Conservation (phyloP, 1,139 yeast species). For the Yamadazyma spencermartinsiae region DNA sequence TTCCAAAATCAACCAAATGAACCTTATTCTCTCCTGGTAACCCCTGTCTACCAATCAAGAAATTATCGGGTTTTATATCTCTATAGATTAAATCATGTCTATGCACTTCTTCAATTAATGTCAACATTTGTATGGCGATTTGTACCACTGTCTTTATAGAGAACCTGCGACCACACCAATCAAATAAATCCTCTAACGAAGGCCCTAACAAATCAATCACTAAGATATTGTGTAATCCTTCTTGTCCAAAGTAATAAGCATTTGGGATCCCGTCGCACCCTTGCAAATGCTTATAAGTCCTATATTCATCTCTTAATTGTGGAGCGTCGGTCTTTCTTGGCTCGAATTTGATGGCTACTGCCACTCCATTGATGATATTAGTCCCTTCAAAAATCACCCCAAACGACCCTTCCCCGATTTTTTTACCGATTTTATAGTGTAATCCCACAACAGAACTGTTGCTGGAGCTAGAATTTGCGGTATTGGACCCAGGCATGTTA, state of each 20-base stretch:
- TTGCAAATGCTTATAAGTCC: conserved; percentile 85
- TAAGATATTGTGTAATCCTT: conserved; percentile 90
- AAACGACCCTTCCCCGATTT: conserved; percentile 84
- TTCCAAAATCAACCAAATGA: conserved; percentile 84
- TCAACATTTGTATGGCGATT: conserved; percentile 90
- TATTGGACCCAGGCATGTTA: conserved; percentile 10
- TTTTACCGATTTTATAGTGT: conserved; percentile 78
- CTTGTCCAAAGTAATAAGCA: conserved; percentile 97
- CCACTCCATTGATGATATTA: conserved; percentile 69
- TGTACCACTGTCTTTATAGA: conserved; percentile 85
- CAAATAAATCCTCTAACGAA: conserved; percentile 91
- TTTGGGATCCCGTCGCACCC: conserved; percentile 86
- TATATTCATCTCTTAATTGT: conserved; percentile 90
- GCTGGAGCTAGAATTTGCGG: conserved; percentile 16
- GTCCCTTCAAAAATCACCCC: conserved; percentile 83
- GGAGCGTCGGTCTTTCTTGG: conserved; percentile 98
- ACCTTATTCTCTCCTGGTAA: conserved; percentile 51
- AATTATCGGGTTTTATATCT: conserved; percentile 95
- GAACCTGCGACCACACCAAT: conserved; percentile 96
- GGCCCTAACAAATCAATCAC: conserved; percentile 96
- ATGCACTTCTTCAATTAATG: conserved; percentile 83
- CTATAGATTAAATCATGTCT: conserved; percentile 88
- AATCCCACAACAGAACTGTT: conserved; percentile 63
- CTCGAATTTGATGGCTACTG: conserved; percentile 78
- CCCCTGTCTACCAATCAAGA: conserved; percentile 75